A percentile compares a stretch with the other conserved stretches of the same genome.
phyloP scores from a whole-genome alignment of 2,329 filamentous ascomycete genomes.

The Microsporum canis region DNA sequence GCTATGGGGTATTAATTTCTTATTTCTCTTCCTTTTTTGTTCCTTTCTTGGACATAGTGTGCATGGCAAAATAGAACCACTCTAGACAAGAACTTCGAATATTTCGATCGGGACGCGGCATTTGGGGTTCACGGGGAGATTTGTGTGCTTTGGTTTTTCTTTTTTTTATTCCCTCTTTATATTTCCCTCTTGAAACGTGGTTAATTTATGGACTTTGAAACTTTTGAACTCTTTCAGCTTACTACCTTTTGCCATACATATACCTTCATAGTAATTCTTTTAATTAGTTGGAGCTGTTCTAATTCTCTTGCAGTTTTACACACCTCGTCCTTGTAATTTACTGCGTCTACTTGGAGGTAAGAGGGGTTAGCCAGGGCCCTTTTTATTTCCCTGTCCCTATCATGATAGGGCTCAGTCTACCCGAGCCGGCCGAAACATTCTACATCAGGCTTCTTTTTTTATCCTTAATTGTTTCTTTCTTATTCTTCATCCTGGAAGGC shows the following conservation, averaged over 20 bases:
- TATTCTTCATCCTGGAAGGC: background rate
- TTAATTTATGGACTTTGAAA: conserved; percentile 4
- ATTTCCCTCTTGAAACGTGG: background rate
- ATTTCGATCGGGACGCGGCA: background rate
- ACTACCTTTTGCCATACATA: background rate
- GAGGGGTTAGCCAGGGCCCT: background rate
- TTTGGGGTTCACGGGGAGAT: conserved; percentile 1
- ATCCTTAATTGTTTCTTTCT: background rate
- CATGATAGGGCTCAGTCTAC: background rate
- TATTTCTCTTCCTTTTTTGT: background rate
- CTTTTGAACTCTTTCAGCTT: background rate
- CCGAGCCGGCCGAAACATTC: background rate
- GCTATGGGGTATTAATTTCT: conserved; percentile 1
- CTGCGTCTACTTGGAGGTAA: background rate
- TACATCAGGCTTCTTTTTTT: background rate
- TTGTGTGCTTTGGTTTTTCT: background rate
- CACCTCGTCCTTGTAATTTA: background rate
- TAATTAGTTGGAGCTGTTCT: background rate
- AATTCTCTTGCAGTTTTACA: background rate
- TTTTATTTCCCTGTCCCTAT: background rate
- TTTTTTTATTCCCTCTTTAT: background rate
- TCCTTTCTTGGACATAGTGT: conserved; percentile 2
- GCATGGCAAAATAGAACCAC: conserved; percentile 3
- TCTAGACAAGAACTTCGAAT: conserved; percentile 3
- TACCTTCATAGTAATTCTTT: conserved; percentile 1